These are phyloP conservation scores for Acacia confusa DNA, from an alignment of 306 rosid genomes.

Conservation along the genomic window DNA sequence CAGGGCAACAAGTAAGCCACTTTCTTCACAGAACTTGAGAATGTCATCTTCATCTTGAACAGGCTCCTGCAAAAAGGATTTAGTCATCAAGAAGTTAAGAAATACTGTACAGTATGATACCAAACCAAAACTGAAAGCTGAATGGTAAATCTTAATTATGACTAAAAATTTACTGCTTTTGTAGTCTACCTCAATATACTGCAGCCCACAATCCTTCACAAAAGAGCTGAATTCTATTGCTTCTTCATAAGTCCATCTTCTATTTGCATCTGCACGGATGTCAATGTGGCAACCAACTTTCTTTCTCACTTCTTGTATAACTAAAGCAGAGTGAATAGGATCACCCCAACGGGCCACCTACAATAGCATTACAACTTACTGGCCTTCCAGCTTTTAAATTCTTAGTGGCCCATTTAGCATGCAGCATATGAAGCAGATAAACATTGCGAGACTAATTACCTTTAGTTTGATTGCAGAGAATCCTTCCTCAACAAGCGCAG, in stretches of 20 bases:
- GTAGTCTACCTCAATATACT: constrained; percentile 78
- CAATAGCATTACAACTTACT: constrained; percentile 28
- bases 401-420: constrained; percentile 14
- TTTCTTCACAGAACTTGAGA: constrained; percentile 78
- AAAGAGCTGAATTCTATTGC: constrained; percentile 78
- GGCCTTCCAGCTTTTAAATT: constrained; percentile 23
- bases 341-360: constrained; percentile 80
- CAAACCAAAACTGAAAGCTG: constrained; percentile 5
- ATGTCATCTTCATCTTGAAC: constrained; percentile 75
- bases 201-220: constrained; percentile 75
- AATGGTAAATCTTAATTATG: not conserved
- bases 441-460: constrained; percentile 43
- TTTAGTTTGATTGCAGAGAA: constrained; percentile 84
- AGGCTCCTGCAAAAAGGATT: constrained; percentile 71
- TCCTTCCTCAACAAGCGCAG: constrained; percentile 71
- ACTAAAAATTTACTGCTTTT: not conserved
- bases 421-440: constrained; percentile 26
- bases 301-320: constrained; percentile 76
- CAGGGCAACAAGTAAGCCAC: constrained; percentile 82
- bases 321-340: constrained; percentile 68
- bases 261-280: constrained; percentile 91
- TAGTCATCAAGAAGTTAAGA: constrained; percentile 17
- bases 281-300: constrained; percentile 66
- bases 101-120: constrained; percentile 5
- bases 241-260: constrained; percentile 84